Percentiles rank a stretch among this genome's conserved stretches.
Conservation (phyloP, 805 yeast genomes). For the Hanseniaspora hatyaiensis region DNA sequence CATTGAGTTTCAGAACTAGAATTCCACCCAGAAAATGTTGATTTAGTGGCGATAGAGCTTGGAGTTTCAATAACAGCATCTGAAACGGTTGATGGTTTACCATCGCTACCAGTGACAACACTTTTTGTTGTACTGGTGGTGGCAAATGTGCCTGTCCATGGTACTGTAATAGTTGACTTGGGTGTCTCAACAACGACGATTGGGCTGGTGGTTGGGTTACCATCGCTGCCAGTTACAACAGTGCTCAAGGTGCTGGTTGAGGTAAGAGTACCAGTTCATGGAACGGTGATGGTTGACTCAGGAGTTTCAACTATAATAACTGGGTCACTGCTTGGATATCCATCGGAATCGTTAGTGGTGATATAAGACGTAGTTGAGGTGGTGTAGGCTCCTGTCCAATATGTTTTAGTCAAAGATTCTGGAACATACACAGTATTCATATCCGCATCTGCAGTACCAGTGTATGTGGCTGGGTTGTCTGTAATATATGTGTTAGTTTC, state of each 20-base stretch:
- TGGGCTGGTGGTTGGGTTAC: background rate
- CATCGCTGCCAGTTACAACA: conserved; percentile 1
- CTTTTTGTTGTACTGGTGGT: background rate
- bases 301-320: conserved; percentile 1
- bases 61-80: conserved; percentile 19
- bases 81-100: conserved; percentile 16
- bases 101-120: conserved; percentile 15
- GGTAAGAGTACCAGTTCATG: conserved; percentile 6
- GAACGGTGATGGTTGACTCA: background rate
- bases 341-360: no score
- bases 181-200: conserved; percentile 2
- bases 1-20: background rate
- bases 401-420: no score
- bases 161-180: background rate
- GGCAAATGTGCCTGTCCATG: background rate
- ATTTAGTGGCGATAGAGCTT: background rate
- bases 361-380: no score
- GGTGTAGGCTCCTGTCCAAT: no score
- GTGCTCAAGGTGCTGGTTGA: background rate
- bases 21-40: background rate
- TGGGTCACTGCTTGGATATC: background rate
- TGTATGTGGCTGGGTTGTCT: no score
- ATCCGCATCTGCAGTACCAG: no score
- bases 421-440: no score
- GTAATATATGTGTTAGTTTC: no score